Base-by-base conservation (phyloP, 176 grass and related monocot genomes). In the Alloteropsis semialata region DNA sequence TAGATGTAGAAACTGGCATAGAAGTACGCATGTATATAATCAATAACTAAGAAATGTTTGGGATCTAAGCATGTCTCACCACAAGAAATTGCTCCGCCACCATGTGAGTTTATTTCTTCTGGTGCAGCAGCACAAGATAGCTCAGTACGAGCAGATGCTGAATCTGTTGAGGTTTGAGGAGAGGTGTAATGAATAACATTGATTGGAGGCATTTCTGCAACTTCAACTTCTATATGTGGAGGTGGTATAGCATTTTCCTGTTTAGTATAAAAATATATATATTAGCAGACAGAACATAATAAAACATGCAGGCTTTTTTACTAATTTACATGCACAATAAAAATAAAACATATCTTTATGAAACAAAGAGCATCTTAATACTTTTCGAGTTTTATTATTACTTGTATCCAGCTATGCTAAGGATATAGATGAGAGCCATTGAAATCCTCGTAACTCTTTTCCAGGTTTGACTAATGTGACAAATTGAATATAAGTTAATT, bases 71-170 rank as follows among this genome's bases (percentile, higher is more conserved):
- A 62, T 80, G 76, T 72, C 90, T 93, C 65, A 91, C 89, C 78
- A 89, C 56, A 73, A 77, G 85, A 84, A 79, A 86, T 76, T 63
- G 83, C 72, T 64, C 65, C 34, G 44, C 64, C 80, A 33, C 73
- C 89, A 76, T 72, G 56, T 83, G 89, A 99, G 69, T 93, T 91
- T 57, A 90, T 93, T 85, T 94, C 96, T 78, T 98, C 92, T 42
- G 74, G 88, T 48, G 71, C 46, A 70, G 74, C 50, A 61, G 71
- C 39, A 76, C 46, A 90, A 19, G 87, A 96, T 71, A 78, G 62
- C 82, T 92, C 96, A 54, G 93, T 93, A 75, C 88, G 85, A 78
- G 81, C 89, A 70, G 93, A 94, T 34, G 77, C 64, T 63, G 92
- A 98, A 87, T 87, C 72, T 16, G 84, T 38, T 75, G 85, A 91